These are phyloP conservation scores for Exophiala lecanii-corni DNA, from an alignment of 2,329 filamentous ascomycete species.

Conservation along the genomic window DNA sequence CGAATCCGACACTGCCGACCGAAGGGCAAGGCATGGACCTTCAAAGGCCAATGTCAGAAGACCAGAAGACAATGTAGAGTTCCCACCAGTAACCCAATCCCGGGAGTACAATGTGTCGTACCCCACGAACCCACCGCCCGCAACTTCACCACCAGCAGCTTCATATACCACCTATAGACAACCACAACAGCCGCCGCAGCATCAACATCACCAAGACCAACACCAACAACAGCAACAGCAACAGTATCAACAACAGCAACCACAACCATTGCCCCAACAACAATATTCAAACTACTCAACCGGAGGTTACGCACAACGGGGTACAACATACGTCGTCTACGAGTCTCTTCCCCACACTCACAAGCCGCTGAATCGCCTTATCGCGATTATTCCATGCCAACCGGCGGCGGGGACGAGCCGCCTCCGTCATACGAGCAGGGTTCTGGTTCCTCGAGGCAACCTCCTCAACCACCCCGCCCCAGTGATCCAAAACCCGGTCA, in stretches of 20 bases:
- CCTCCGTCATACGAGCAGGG: background rate
- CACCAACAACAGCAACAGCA: background rate
- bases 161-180: too few species aligned
- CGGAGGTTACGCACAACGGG: background rate
- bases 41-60: conserved; percentile 6
- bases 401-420: background rate
- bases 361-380: background rate
- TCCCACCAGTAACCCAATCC: background rate
- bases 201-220: background rate
- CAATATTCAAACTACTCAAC: background rate
- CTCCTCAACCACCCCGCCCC: background rate
- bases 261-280: background rate
- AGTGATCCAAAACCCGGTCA: background rate
- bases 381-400: background rate
- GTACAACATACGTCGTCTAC: background rate
- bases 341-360: background rate
- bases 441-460: background rate
- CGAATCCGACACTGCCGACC: conserved; percentile 21
- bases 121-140: too few species aligned
- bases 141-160: too few species aligned
- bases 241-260: too few species aligned
- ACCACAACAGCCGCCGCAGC: background rate
- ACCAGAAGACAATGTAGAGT: background rate
- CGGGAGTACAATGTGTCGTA: background rate
- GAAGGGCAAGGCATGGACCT: conserved; percentile 16